phyloP scores from a whole-genome alignment of 306 rosid genomes.

The Hippophae rhamnoides region DNA sequence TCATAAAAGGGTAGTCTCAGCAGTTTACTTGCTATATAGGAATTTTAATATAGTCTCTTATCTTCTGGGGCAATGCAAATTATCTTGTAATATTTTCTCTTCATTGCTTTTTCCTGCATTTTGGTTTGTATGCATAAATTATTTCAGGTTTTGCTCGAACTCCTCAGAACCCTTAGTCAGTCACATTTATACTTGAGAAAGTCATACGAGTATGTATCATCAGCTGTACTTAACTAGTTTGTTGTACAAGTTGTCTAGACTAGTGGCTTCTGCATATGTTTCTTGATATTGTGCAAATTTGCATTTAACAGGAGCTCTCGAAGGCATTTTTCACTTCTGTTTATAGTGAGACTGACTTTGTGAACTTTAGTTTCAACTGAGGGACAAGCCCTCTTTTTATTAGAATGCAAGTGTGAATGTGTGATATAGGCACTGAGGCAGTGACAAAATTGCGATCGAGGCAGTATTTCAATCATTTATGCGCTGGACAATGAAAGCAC shows the following conservation, averaged over 20 bases:
- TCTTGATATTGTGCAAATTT: not conserved
- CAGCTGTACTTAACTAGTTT: not conserved
- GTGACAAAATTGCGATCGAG: too few species aligned
- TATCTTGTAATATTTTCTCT: slow-evolving; percentile 6
- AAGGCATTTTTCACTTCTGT: not conserved
- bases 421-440: too few species aligned
- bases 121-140: slow-evolving; percentile 7
- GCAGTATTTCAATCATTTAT: too few species aligned
- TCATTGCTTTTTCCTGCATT: slow-evolving; percentile 10
- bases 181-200: slow-evolving; percentile 10
- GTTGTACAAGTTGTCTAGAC: not conserved
- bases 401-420: too few species aligned
- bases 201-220: not conserved
- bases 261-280: not conserved
- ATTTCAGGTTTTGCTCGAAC: slow-evolving; percentile 2
- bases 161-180: slow-evolving; percentile 15
- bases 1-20: slow-evolving; percentile 10
- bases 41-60: slow-evolving; percentile 15
- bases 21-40: slow-evolving; percentile 18
- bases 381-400: too few species aligned
- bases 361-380: not conserved
- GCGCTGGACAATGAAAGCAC: too few species aligned
- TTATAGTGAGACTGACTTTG: not conserved
- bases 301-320: not conserved
- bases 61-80: slow-evolving; percentile 13